A percentile compares a stretch with the other conserved stretches of the same genome.
phyloP scores from a whole-genome alignment of 2,329 filamentous ascomycete genomes.

The Gaeumannomyces tritici region DNA sequence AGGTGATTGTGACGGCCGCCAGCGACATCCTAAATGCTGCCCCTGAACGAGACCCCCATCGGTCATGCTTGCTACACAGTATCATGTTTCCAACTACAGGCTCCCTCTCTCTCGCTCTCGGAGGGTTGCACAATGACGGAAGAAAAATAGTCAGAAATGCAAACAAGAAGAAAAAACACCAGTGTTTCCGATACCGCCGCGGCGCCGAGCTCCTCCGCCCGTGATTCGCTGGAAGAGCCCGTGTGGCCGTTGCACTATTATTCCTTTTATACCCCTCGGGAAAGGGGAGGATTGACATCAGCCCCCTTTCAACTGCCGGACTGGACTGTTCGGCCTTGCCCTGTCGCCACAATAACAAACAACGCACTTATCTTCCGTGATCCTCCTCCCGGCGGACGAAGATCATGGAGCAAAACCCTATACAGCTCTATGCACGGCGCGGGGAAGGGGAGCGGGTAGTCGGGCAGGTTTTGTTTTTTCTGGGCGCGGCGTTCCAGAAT shows the following conservation, averaged over 20 bases:
- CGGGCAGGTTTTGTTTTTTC: not conserved
- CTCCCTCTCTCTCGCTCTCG: too few species aligned
- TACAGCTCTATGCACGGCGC: not conserved
- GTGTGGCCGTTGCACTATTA: not conserved
- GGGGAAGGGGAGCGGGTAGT: too few species aligned
- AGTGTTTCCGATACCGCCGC: not conserved
- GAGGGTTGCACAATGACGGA: not conserved
- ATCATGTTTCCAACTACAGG: too few species aligned
- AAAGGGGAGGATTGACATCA: not conserved
- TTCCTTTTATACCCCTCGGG: not conserved
- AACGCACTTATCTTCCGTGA: not conserved
- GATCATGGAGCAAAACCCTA: too few species aligned
- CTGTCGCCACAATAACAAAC: too few species aligned
- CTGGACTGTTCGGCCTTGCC: too few species aligned
- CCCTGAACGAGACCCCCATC: too few species aligned
- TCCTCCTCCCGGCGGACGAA: too few species aligned
- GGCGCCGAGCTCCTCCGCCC: too few species aligned
- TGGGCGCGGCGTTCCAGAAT: not conserved
- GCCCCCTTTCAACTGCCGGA: not conserved
- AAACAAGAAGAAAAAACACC: not conserved
- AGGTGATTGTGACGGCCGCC: not conserved
- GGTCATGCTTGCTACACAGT: too few species aligned
- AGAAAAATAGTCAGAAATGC: not conserved
- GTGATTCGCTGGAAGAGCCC: not conserved
- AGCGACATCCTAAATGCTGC: too few species aligned